Conservation (phyloP, 305 asterid genomes). For the Fraxinus latifolia region DNA sequence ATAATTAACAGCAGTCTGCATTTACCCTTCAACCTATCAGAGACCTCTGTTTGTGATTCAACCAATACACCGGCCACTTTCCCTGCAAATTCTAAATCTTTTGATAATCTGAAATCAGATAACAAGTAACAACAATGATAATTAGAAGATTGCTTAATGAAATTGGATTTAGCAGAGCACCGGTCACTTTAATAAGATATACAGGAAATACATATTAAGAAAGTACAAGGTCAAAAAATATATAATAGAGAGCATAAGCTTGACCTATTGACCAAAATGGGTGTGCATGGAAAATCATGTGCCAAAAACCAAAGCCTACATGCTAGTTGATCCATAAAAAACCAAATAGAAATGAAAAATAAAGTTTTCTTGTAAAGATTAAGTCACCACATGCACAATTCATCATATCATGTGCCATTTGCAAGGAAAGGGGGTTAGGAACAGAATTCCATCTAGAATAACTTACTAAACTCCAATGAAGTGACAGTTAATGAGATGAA, state of each 20-base stretch:
- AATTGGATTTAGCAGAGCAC: conserved; percentile 3
- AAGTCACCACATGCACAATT: neutral
- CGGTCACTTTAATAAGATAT: conserved; percentile 1
- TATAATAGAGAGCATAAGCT: neutral
- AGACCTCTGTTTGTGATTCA: conserved; percentile 56
- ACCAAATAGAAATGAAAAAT: neutral
- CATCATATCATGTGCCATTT: neutral
- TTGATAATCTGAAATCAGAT: conserved; percentile 51
- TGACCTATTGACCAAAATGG: neutral
- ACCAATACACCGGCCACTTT: conserved; percentile 88
- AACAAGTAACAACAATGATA: conserved; percentile 16
- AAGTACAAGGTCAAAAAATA: neutral
- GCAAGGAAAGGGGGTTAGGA: neutral
- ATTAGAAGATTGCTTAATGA: conserved; percentile 16
- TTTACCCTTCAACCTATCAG: conserved; percentile 54
- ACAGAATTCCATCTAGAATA: neutral
- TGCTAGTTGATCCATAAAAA: neutral
- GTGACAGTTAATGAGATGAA: neutral
- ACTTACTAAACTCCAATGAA: neutral
- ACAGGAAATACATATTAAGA: neutral
- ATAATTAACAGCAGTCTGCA: neutral
- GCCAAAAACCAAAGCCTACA: neutral
- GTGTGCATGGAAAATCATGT: neutral
- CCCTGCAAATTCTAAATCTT: conserved; percentile 55
- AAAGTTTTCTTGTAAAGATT: neutral